Conservation (phyloP, 2,329 filamentous ascomycete species). For the Emergomyces orientalis region DNA sequence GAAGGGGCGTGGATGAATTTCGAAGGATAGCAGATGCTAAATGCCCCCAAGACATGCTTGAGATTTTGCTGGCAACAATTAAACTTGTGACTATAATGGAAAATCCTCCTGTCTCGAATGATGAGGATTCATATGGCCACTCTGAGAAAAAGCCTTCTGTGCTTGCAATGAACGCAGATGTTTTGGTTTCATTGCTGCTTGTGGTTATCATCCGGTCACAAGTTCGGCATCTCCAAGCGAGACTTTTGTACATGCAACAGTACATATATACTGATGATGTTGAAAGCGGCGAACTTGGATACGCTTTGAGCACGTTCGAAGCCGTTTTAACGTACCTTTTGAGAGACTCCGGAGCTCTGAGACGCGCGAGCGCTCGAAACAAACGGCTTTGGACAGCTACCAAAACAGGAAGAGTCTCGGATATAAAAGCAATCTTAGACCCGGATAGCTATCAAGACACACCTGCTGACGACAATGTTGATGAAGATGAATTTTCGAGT, state of each 20-base stretch:
- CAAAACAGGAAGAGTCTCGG: conserved; percentile 64
- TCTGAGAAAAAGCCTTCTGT: conserved; percentile 47
- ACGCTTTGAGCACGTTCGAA: conserved; percentile 91
- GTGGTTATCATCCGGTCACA: conserved; percentile 89
- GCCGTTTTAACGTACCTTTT: conserved; percentile 83
- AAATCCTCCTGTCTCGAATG: conserved; percentile 33
- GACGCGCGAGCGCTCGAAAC: conserved; percentile 78
- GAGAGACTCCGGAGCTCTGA: conserved; percentile 68
- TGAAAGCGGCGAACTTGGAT: conserved; percentile 90
- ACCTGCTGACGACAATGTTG: conserved; percentile 33
- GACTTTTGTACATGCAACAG: conserved; percentile 88
- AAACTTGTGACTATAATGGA: conserved; percentile 69
- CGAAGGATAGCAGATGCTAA: conserved; percentile 68
- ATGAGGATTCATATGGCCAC: conserved; percentile 27
- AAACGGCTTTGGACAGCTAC: conserved; percentile 79
- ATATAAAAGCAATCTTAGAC: conserved; percentile 71
- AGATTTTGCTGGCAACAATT: conserved; percentile 66
- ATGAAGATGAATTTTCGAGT: conserved; percentile 22
- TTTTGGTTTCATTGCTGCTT: conserved; percentile 80
- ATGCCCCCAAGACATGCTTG: conserved; percentile 83
- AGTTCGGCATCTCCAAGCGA: conserved; percentile 75
- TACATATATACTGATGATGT: conserved; percentile 98
- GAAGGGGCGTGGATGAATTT: conserved; percentile 76
- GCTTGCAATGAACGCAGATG: conserved; percentile 73
- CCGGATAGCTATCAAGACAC: conserved; percentile 46